These are phyloP conservation scores for Umbelopsis ramanniana DNA, from an alignment of 192 early-diverging fungal species.

Conservation along the genomic window DNA sequence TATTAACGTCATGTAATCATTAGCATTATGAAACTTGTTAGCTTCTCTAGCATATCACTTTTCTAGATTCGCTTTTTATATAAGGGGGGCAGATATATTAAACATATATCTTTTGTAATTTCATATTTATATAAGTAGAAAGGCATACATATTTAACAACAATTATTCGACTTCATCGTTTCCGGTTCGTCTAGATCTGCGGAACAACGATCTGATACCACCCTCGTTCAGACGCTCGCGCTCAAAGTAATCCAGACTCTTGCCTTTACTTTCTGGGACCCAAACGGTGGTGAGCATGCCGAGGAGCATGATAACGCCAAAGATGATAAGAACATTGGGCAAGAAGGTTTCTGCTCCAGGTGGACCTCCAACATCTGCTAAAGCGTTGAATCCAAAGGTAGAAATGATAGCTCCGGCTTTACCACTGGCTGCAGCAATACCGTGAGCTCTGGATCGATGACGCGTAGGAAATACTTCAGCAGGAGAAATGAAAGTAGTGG, in stretches of 20 bases:
- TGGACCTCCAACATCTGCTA: constrained; percentile 52
- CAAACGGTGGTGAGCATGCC: constrained; percentile 23
- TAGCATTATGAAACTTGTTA: too few species aligned
- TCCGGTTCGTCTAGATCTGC: neutral
- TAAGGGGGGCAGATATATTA: too few species aligned
- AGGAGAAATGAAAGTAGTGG: constrained; percentile 80
- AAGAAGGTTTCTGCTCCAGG: constrained; percentile 51
- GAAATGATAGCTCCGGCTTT: constrained; percentile 76
- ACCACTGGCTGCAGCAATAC: constrained; percentile 78
- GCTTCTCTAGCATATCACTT: too few species aligned
- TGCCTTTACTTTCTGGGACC: constrained; percentile 31
- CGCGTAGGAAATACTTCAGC: constrained; percentile 76
- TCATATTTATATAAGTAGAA: neutral
- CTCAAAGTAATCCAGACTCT: constrained; percentile 28
- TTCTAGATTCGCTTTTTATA: too few species aligned
- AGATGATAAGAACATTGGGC: constrained; percentile 61
- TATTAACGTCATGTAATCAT: too few species aligned
- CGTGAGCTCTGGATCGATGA: constrained; percentile 76
- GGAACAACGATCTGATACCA: neutral
- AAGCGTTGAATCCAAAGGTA: constrained; percentile 59
- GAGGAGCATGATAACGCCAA: constrained; percentile 55
- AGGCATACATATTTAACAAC: neutral
- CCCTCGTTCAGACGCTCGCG: neutral
- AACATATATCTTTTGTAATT: neutral
- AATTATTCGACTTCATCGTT: neutral